These are phyloP conservation scores for Rubia tinctorum DNA, from an alignment of 305 asterid species.

Conservation along the genomic window DNA sequence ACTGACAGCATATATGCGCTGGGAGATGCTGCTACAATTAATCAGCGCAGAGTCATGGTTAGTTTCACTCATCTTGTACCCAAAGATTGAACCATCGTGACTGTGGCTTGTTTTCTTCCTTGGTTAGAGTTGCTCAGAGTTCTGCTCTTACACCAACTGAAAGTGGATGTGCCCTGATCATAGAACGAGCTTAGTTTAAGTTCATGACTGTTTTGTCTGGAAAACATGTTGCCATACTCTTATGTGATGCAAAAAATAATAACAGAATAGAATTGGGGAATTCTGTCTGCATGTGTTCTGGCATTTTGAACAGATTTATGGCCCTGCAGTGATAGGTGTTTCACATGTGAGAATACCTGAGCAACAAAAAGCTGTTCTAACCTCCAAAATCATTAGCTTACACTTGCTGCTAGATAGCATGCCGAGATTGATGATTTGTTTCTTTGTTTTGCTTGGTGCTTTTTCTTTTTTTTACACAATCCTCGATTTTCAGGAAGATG, in stretches of 20 bases:
- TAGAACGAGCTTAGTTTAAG: neutral
- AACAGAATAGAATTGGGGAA: neutral
- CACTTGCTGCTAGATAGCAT: neutral
- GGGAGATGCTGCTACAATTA: constrained; percentile 94
- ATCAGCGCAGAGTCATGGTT: constrained; percentile 94
- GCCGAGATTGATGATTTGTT: neutral
- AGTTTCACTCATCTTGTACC: constrained; percentile 13
- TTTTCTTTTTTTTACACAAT: neutral
- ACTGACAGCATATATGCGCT: constrained; percentile 66
- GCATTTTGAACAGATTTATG: constrained; percentile 1
- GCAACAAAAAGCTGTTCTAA: too few relatives aligned
- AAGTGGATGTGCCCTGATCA: neutral
- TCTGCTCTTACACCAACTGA: neutral
- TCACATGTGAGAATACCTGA: too few relatives aligned
- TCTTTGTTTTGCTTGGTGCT: neutral
- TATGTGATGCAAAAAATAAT: neutral
- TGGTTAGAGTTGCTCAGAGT: neutral
- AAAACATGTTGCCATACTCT: neutral
- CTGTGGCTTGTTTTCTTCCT: neutral
- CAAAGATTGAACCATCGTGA: too few relatives aligned
- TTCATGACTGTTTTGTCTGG: neutral
- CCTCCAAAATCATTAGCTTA: too few relatives aligned
- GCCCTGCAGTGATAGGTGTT: neutral
- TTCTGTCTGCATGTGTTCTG: neutral
- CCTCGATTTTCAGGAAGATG: constrained; percentile 54